Evolutionary conservation across 2,329 filamentous ascomycete genomes (phyloP).

Genomic region (Neonectria faginata): DNA sequence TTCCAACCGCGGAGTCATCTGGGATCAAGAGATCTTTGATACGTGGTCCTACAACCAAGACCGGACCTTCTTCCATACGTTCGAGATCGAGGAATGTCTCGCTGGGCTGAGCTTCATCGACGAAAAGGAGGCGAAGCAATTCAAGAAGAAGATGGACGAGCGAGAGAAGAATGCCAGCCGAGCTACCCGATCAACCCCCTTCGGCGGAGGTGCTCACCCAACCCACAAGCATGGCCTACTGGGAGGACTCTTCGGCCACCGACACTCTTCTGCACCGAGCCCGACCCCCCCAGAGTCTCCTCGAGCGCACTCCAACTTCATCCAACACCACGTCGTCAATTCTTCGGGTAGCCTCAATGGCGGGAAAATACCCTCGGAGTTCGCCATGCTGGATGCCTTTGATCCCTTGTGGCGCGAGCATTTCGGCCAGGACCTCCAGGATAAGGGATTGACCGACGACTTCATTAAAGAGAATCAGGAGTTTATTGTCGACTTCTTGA

Average conservation of each 20-base stretch:
- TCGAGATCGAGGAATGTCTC: constrained; percentile 92
- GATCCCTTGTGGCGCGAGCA: constrained; percentile 74
- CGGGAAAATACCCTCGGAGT: constrained; percentile 63
- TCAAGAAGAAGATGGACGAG: constrained; percentile 97
- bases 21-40: constrained; percentile 98
- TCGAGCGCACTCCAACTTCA: constrained; percentile 54
- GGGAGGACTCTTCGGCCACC: constrained; percentile 72
- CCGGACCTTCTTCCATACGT: constrained; percentile 96
- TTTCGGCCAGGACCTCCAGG: constrained; percentile 72
- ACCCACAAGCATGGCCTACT: constrained; percentile 61
- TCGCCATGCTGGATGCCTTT: constrained; percentile 71
- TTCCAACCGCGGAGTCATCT: constrained; percentile 85
- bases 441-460: constrained; percentile 73
- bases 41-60: constrained; percentile 96
- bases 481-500: constrained; percentile 74
- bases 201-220: constrained; percentile 65
- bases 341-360: constrained; percentile 63
- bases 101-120: constrained; percentile 93
- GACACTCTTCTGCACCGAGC: constrained; percentile 69
- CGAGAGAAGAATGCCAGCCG: constrained; percentile 96
- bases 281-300: constrained; percentile 70
- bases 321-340: constrained; percentile 52
- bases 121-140: constrained; percentile 96
- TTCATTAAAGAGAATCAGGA: constrained; percentile 76
- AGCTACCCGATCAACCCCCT: constrained; percentile 82